A percentile compares a stretch with the other conserved stretches of the same genome.
These are phyloP conservation scores for Nakazawaea laoshanensis DNA, from an alignment of 805 yeast genomes.

Conservation along the genomic window DNA sequence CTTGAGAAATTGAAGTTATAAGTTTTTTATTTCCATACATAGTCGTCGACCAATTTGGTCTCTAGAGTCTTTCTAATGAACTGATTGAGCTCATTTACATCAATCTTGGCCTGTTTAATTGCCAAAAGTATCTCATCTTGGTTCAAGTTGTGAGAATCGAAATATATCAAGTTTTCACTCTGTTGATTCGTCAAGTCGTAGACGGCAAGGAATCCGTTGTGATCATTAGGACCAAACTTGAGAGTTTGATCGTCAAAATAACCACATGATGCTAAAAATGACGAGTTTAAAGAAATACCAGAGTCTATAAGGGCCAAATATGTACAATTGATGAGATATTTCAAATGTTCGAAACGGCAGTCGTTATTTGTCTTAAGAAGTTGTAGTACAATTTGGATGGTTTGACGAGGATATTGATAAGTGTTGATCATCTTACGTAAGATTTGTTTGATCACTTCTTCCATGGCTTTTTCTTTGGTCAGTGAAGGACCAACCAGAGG, in stretches of 20 bases:
- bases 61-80: conserved; percentile 35
- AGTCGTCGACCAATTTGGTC: conserved; percentile 41
- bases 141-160: conserved; percentile 40
- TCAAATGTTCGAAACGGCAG: conserved; percentile 13
- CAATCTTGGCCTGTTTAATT: conserved; percentile 42
- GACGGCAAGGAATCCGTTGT: conserved; percentile 64
- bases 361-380: conserved; percentile 45
- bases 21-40: conserved; percentile 41
- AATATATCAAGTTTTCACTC: conserved; percentile 48
- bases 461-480: conserved; percentile 69
- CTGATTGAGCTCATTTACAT: conserved; percentile 35
- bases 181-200: conserved; percentile 43
- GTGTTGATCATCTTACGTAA: conserved; percentile 53
- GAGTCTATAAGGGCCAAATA: conserved; percentile 75
- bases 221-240: conserved; percentile 27
- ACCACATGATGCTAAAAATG: conserved; percentile 52
- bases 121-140: conserved; percentile 44
- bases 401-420: conserved; percentile 68
- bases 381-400: conserved; percentile 63
- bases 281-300: conserved; percentile 57
- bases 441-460: conserved; percentile 58
- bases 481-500: conserved; percentile 71
- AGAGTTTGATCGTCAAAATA: conserved; percentile 24
- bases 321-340: conserved; percentile 27
- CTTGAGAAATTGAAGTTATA: conserved; percentile 70